phyloP scores from a whole-genome alignment of 225 moss, liverwort and hornwort genomes.

The Marchantia polymorpha region DNA sequence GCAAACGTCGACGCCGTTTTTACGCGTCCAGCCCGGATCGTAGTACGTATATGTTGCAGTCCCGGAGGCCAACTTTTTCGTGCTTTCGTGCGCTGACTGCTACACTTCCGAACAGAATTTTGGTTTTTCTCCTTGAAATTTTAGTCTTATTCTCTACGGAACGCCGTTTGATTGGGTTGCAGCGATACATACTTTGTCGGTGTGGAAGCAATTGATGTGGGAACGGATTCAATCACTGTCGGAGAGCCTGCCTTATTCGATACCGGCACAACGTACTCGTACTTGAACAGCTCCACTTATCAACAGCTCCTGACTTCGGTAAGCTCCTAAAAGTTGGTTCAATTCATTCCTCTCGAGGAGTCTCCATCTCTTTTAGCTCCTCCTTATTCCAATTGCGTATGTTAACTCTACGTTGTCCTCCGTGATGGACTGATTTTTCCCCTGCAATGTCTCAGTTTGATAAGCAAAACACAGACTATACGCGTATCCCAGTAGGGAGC shows the following conservation, averaged over 20 bases:
- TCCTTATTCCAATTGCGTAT: not conserved
- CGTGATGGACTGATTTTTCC: not conserved
- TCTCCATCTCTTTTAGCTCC: not conserved
- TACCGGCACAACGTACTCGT: slow-evolving; percentile 31
- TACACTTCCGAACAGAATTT: no score
- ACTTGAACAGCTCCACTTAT: slow-evolving; percentile 20
- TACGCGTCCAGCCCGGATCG: not conserved
- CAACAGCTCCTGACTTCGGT: slow-evolving; percentile 14
- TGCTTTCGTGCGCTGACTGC: not conserved
- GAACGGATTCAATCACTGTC: slow-evolving; percentile 13
- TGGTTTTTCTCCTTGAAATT: not conserved
- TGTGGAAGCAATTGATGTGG: slow-evolving; percentile 15
- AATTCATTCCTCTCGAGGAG: not conserved
- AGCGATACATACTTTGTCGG: slow-evolving; percentile 19
- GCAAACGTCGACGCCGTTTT: slow-evolving; percentile 26
- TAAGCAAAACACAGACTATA: slow-evolving; percentile 8
- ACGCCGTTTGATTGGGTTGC: not conserved
- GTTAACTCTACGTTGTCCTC: not conserved
- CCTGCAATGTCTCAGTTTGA: slow-evolving; percentile 20
- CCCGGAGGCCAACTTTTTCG: not conserved
- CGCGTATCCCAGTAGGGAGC: not conserved
- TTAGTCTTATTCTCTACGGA: not conserved
- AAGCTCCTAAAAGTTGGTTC: not conserved
- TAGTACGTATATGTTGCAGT: slow-evolving; percentile 12
- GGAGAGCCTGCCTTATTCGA: slow-evolving; percentile 23